A percentile compares a stretch with the other conserved stretches of the same genome.
These are phyloP conservation scores for Flaveria trinervia DNA, from an alignment of 129 eudicot genomes.

Conservation along the genomic window DNA sequence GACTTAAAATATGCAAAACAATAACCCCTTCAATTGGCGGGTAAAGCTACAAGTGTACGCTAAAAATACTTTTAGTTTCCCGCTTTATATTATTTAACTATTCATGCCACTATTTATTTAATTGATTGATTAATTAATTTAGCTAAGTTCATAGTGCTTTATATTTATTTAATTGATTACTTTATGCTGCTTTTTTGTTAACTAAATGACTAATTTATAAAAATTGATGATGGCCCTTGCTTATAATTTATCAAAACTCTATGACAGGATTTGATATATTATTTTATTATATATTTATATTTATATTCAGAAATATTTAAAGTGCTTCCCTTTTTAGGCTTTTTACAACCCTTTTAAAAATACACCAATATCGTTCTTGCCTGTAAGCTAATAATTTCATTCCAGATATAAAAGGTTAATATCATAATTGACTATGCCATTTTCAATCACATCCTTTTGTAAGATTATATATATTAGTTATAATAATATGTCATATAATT, in stretches of 20 bases:
- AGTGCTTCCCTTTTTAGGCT: slow-evolving; percentile 9
- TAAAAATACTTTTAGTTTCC: slow-evolving; percentile 39
- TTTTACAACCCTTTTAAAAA: background rate
- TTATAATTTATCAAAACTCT: too few relatives aligned
- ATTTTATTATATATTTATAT: background rate
- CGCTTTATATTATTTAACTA: slow-evolving; percentile 39
- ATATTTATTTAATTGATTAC: too few relatives aligned
- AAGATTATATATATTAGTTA: background rate
- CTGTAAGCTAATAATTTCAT: background rate
- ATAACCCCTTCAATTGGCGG: slow-evolving; percentile 26
- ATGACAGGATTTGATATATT: too few relatives aligned
- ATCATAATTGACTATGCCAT: background rate
- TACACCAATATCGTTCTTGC: background rate
- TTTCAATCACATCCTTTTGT: background rate
- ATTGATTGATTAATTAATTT: background rate
- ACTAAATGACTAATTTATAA: too few relatives aligned
- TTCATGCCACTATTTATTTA: background rate
- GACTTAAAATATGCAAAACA: background rate
- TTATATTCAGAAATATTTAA: background rate
- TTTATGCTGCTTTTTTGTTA: too few relatives aligned
- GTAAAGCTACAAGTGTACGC: slow-evolving; percentile 22
- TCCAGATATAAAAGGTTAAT: background rate
- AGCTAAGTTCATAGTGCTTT: too few relatives aligned
- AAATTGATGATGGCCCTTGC: too few relatives aligned
- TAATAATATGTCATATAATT: background rate